Percentiles rank a stretch among this genome's conserved stretches.
These are phyloP conservation scores for Arthrobotrys sphaeroides DNA, from an alignment of 2,329 filamentous ascomycete species.

Conservation along the genomic window DNA sequence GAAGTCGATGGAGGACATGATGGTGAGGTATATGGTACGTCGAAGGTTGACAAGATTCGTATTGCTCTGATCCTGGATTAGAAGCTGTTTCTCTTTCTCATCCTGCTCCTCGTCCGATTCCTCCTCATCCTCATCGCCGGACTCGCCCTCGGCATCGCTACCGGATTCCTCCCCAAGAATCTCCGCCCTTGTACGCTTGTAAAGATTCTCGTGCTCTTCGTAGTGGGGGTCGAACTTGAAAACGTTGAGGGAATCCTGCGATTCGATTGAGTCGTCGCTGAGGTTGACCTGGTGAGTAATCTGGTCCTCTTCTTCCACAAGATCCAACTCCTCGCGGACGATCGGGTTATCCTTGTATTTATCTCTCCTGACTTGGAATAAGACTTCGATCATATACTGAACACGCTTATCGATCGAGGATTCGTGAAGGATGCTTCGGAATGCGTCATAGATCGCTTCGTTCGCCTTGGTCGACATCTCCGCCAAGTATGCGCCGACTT, in stretches of 20 bases:
- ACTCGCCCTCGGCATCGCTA: conserved; percentile 74
- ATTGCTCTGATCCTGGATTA: conserved; percentile 98
- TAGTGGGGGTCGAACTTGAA: conserved; percentile 94
- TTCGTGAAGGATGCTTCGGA: conserved; percentile 93
- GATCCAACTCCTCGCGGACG: conserved; percentile 88
- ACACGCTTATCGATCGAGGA: conserved; percentile 96
- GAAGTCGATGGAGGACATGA: conserved; percentile 94
- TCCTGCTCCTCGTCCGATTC: conserved; percentile 78
- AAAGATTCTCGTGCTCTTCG: conserved; percentile 89
- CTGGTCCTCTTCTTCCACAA: conserved; percentile 97
- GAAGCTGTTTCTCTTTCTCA: conserved; percentile 80
- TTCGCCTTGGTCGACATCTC: conserved; percentile 93
- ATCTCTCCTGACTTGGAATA: conserved; percentile 96
- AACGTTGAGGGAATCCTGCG: conserved; percentile 88
- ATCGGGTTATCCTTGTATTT: conserved; percentile 94
- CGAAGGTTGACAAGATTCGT: conserved; percentile 93
- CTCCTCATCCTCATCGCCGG: conserved; percentile 68
- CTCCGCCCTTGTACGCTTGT: conserved; percentile 88
- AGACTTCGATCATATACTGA: conserved; percentile 99
- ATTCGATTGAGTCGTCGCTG: conserved; percentile 78
- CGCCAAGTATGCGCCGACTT: conserved; percentile 92
- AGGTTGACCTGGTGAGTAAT: conserved; percentile 88
- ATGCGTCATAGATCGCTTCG: conserved; percentile 92
- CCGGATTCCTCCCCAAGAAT: conserved; percentile 94
- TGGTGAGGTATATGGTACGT: conserved; percentile 94